Percentiles rank a stretch among this genome's conserved stretches.
phyloP scores from a whole-genome alignment of 208 protist genomes.

The Phytomonas francai region DNA sequence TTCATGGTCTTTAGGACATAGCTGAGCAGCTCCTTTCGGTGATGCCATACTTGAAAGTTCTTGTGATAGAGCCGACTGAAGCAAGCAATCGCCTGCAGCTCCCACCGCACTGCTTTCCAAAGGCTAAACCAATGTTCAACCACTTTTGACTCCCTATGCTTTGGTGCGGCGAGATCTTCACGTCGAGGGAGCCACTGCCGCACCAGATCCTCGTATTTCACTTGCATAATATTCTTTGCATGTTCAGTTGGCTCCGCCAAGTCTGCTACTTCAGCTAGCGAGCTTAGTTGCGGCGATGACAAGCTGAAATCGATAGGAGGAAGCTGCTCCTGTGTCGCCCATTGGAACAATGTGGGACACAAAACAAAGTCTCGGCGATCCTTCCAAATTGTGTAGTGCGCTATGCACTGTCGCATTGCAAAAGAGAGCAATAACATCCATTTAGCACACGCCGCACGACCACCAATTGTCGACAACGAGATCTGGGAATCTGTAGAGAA shows the following conservation, averaged over 20 bases:
- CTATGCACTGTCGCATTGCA: conserved; percentile 30
- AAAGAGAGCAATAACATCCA: conserved; percentile 72
- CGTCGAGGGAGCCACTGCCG: conserved; percentile 20
- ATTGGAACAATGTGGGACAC: conserved; percentile 16
- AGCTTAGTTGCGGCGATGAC: not conserved
- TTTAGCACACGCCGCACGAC: conserved; percentile 11
- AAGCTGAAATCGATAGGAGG: conserved; percentile 7
- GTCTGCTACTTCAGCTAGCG: conserved; percentile 6
- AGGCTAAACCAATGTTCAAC: conserved; percentile 15
- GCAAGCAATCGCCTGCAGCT: conserved; percentile 29
- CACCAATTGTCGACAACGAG: not conserved
- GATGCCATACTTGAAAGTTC: conserved; percentile 85
- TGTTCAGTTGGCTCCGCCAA: conserved; percentile 14
- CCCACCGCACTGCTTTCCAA: conserved; percentile 69
- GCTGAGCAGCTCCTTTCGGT: conserved; percentile 49
- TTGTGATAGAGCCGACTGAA: conserved; percentile 51
- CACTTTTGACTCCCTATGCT: not conserved
- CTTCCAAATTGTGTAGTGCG: conserved; percentile 74
- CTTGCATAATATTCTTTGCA: not conserved
- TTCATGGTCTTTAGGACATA: conserved; percentile 22
- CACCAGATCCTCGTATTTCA: conserved; percentile 5
- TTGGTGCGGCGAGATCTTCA: conserved; percentile 10
- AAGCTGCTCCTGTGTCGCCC: conserved; percentile 20
- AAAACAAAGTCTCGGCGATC: conserved; percentile 61
- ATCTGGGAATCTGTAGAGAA: not conserved